phyloP scores from a whole-genome alignment of 345 rosid species.

The Streptanthus diversifolius region DNA sequence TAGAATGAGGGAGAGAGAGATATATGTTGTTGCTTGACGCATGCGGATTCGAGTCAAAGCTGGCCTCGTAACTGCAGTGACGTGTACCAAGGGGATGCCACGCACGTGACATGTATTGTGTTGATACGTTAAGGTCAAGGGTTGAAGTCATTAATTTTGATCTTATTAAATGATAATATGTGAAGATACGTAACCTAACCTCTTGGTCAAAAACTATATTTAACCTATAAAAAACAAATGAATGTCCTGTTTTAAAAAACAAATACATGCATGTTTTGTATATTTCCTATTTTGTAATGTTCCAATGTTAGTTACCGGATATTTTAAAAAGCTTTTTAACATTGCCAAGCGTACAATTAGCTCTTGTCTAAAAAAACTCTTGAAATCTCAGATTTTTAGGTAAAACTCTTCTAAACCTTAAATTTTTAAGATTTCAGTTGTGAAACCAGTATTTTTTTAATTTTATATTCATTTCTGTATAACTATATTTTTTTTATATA shows the following conservation, averaged over 20 bases:
- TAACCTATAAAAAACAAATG: not conserved
- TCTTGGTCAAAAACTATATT: no score
- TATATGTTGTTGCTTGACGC: constrained; percentile 60
- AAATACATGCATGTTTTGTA: not conserved
- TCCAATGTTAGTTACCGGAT: not conserved
- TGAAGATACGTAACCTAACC: not conserved
- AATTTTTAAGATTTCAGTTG: no score
- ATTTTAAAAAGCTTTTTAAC: not conserved
- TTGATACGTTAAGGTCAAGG: constrained; percentile 19
- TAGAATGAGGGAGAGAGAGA: constrained; percentile 28
- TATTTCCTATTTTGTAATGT: not conserved
- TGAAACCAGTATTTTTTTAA: no score
- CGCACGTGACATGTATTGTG: constrained; percentile 26
- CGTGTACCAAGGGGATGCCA: constrained; percentile 24
- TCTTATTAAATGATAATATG: not conserved
- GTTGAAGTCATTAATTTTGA: not conserved
- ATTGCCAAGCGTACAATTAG: not conserved
- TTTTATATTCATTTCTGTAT: no score
- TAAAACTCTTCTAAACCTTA: no score
- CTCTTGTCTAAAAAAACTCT: not conserved
- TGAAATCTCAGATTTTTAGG: no score
- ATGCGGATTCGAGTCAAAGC: constrained; percentile 38
- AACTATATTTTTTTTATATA: no score
- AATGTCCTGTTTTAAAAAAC: no score
- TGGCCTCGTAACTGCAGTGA: constrained; percentile 34